phyloP scores from a whole-genome alignment of 768 basidiomycete species.

The Termitomyces sp. region DNA sequence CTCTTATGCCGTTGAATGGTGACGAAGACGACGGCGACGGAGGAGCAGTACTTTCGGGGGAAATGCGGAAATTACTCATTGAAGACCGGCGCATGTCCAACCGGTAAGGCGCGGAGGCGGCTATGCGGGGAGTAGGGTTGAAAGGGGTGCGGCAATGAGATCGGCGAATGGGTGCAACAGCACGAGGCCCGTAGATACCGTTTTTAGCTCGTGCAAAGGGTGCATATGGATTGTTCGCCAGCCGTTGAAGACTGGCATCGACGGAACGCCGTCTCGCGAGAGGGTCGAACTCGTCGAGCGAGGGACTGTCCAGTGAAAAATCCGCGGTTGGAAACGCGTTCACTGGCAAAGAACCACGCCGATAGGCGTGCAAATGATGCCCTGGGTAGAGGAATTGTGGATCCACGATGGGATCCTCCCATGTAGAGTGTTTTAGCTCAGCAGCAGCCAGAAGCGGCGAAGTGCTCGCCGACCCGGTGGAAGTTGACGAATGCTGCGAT shows the following conservation, averaged over 20 bases:
- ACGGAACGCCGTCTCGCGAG: slow-evolving; percentile 38
- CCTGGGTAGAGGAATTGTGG: slow-evolving; percentile 11
- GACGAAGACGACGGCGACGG: slow-evolving; percentile 40
- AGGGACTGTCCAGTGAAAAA: slow-evolving; percentile 26
- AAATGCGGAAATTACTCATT: slow-evolving; percentile 32
- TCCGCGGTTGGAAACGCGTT: slow-evolving; percentile 29
- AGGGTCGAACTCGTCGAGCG: slow-evolving; percentile 38
- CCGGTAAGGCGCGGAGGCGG: slow-evolving; percentile 29
- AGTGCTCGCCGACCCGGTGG: slow-evolving; percentile 22
- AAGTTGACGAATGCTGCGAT: slow-evolving; percentile 7
- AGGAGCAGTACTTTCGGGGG: slow-evolving; percentile 26
- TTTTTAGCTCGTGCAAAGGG: slow-evolving; percentile 48
- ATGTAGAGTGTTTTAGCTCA: slow-evolving; percentile 18
- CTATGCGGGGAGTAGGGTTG: slow-evolving; percentile 20
- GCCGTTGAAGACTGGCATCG: slow-evolving; percentile 42
- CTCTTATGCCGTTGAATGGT: slow-evolving; percentile 35
- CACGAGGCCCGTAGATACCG: slow-evolving; percentile 33
- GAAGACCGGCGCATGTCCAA: slow-evolving; percentile 35
- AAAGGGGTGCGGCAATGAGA: slow-evolving; percentile 25
- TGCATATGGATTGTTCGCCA: slow-evolving; percentile 46
- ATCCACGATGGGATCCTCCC: slow-evolving; percentile 32
- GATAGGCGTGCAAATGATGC: slow-evolving; percentile 23
- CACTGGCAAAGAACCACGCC: slow-evolving; percentile 55
- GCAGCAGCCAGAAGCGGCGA: slow-evolving; percentile 39
- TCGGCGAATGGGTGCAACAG: slow-evolving; percentile 27